Conservation (phyloP, 768 basidiomycete genomes). For the Gloeostereum incarnatum region DNA sequence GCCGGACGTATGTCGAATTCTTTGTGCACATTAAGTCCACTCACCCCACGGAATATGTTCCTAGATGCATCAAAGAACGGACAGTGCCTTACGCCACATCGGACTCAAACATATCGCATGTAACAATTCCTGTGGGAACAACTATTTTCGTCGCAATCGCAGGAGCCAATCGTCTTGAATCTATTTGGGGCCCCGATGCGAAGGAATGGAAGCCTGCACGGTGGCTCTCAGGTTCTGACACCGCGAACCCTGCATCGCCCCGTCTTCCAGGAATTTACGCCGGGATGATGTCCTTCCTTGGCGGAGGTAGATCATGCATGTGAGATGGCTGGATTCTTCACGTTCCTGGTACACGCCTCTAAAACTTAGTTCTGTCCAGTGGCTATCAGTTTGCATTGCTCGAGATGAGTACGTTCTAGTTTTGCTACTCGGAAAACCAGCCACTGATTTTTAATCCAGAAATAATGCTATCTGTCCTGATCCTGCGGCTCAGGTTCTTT, state of each 20-base stretch:
- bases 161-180: constrained; percentile 36
- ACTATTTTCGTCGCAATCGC: constrained; percentile 38
- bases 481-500: constrained; percentile 25
- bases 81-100: constrained; percentile 28
- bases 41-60: background rate
- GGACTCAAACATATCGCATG: constrained; percentile 17
- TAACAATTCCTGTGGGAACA: constrained; percentile 37
- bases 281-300: constrained; percentile 50
- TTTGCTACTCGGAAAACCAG: background rate
- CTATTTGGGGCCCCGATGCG: constrained; percentile 41
- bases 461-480: constrained; percentile 26
- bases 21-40: background rate
- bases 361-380: constrained; percentile 11
- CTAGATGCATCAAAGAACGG: constrained; percentile 22
- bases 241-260: constrained; percentile 9
- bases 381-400: constrained; percentile 48
- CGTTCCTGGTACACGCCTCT: too few relatives aligned
- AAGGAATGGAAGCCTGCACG: constrained; percentile 45
- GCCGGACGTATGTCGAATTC: constrained; percentile 26
- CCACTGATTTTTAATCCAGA: constrained; percentile 14
- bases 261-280: constrained; percentile 41
- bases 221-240: constrained; percentile 23
- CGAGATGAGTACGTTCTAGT: constrained; percentile 38
- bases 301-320: constrained; percentile 46
- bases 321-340: constrained; percentile 12